Evolutionary conservation across 371 early-diverging fungal genomes (phyloP).

Genomic region (Rhizopus arrhizus): DNA sequence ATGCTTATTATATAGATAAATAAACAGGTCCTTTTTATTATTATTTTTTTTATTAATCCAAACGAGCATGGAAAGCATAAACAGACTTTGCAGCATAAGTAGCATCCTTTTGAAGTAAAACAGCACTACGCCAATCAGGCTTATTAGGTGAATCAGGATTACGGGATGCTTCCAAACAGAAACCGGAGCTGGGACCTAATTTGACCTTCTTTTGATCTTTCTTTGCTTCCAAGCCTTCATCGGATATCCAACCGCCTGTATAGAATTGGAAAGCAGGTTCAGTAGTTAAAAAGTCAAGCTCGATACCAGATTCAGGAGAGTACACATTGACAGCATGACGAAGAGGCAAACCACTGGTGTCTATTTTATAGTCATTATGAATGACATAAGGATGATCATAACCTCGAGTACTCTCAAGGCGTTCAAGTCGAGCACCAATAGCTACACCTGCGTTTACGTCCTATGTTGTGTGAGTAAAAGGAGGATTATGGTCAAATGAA

Average conservation of each 20-base stretch:
- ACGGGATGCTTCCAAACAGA: constrained; percentile 71
- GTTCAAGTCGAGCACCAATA: constrained; percentile 48
- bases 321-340: constrained; percentile 48
- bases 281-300: constrained; percentile 59
- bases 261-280: constrained; percentile 81
- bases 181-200: constrained; percentile 52
- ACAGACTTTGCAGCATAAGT: constrained; percentile 52
- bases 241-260: constrained; percentile 64
- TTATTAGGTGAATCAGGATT: constrained; percentile 75
- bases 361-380: constrained; percentile 41
- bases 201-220: constrained; percentile 36
- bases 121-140: constrained; percentile 51
- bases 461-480: constrained; percentile 10
- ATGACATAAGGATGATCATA: constrained; percentile 73
- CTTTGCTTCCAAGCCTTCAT: constrained; percentile 37
- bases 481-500: no score
- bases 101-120: constrained; percentile 52
- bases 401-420: constrained; percentile 43
- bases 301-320: constrained; percentile 66
- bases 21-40: no score
- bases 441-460: constrained; percentile 38
- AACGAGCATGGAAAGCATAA: constrained; percentile 49
- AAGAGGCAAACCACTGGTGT: constrained; percentile 41
- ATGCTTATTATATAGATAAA: not conserved
- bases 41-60: constrained; percentile 22